Evolutionary conservation across 2,329 filamentous ascomycete species (phyloP), one percentile per base, ranked within the genome.

Genomic region (Tothia fuscella): DNA sequence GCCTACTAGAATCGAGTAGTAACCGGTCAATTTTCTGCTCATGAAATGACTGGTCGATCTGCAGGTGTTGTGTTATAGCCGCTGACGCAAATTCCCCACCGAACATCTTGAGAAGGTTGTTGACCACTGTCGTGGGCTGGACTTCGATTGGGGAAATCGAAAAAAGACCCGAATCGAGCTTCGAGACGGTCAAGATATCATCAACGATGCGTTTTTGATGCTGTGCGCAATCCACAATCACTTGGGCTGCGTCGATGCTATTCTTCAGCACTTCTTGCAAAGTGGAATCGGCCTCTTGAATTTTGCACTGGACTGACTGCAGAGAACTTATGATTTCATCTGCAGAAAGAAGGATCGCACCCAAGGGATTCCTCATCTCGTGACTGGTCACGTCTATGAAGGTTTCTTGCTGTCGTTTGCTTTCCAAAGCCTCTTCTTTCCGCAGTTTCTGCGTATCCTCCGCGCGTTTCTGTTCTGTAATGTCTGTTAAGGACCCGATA

Each of bases 151-250:
- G 42, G 3, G 34, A 24, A 7, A 44, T 32, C 13, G 14, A 19
- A 9, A 44, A 17, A 13, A 44, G 29, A 21, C 42, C 37, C 5
- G 36, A 32, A 22, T 44, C 42, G 17, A 44, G 22, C 16, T 44
- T 44, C 7, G 26, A 33, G 3, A 44, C n/a, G 5, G 42, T 44
- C 10, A 44, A 17, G 28, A 44, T 33, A 44, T 69, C 66, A 45
- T 68, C 28, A 17, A 68, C 64, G 26, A 69, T 67, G 14, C 62
- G 54, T 45, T 66, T 67, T 43, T 67, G 65, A 43, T 69, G 66
- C 17, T 63, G 58, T 6, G 62, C 61, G 46, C 66, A 69, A 29
- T 64, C 56, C 28, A 63, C 56, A 43, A 69, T 57, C 12, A 55
- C 57, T 28, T 57, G 53, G 9, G 53, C 53, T n/a, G 56, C 53